phyloP scores from a whole-genome alignment of 495 filamentous ascomycete genomes.

The Hypoxylon perforatum region DNA sequence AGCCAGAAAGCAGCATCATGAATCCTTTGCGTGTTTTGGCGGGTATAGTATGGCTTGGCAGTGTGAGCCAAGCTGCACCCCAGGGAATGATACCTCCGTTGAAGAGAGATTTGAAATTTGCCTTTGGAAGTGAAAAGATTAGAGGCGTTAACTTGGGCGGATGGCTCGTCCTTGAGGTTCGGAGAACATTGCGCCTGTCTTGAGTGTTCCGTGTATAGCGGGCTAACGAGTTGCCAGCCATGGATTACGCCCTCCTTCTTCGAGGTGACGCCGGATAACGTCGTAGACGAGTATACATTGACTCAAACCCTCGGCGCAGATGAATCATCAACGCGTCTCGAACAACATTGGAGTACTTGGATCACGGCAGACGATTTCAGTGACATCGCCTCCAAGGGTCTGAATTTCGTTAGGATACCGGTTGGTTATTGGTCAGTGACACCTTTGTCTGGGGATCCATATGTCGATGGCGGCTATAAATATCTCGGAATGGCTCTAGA shows the following conservation, averaged over 20 bases:
- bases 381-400: conserved; percentile 70
- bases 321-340: conserved; percentile 59
- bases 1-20: neutral
- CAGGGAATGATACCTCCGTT: neutral
- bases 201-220: neutral
- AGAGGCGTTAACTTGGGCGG: conserved; percentile 14
- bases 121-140: conserved; percentile 13
- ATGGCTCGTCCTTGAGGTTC: conserved; percentile 17
- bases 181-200: neutral
- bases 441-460: conserved; percentile 70
- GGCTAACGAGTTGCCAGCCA: conserved; percentile 39
- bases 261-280: conserved; percentile 56
- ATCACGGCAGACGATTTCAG: conserved; percentile 75
- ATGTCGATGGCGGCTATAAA: conserved; percentile 77
- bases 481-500: conserved; percentile 72
- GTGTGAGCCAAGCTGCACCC: neutral
- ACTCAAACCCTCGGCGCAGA: conserved; percentile 62
- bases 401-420: conserved; percentile 83
- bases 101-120: conserved; percentile 4
- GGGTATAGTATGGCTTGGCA: neutral
- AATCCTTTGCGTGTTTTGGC: neutral
- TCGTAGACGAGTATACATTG: conserved; percentile 74
- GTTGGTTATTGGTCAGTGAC: conserved; percentile 81
- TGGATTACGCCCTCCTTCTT: conserved; percentile 78
- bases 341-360: conserved; percentile 70